A percentile compares a stretch with the other conserved stretches of the same genome.
Conservation (phyloP, 768 basidiomycete species). For the Tylopilus cervinicoccineus region DNA sequence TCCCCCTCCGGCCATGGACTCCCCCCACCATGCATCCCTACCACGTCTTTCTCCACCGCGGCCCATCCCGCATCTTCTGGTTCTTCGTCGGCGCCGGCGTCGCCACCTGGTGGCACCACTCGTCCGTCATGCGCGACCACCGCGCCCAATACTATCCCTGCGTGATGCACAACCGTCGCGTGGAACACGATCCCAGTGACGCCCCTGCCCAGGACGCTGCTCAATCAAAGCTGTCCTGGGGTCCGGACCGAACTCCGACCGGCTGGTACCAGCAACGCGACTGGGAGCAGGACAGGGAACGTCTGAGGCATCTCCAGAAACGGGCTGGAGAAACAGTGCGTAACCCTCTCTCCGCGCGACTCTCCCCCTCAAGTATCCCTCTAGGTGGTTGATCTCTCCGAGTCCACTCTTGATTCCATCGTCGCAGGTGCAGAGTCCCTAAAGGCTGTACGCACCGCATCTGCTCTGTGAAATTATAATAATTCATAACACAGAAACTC, state of each 20-base stretch:
- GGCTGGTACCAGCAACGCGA: slow-evolving; percentile 26
- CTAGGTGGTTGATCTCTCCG: slow-evolving; percentile 59
- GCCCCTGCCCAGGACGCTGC: slow-evolving; percentile 6
- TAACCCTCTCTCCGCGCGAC: background rate
- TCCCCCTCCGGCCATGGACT: background rate
- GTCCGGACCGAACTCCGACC: slow-evolving; percentile 10
- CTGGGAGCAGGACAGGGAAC: slow-evolving; percentile 48
- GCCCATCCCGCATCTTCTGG: slow-evolving; percentile 65
- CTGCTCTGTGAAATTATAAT: background rate
- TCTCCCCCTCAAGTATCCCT: background rate
- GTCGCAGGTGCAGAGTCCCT: slow-evolving; percentile 53
- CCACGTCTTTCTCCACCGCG: slow-evolving; percentile 25
- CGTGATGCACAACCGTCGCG: slow-evolving; percentile 23
- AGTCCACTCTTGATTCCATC: slow-evolving; percentile 61
- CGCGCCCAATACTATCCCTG: slow-evolving; percentile 30
- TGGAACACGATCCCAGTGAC: slow-evolving; percentile 4
- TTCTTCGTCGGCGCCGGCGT: slow-evolving; percentile 56
- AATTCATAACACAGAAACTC: slow-evolving; percentile 29
- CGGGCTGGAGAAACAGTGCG: slow-evolving; percentile 51
- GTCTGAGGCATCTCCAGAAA: slow-evolving; percentile 40
- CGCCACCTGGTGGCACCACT: slow-evolving; percentile 36
- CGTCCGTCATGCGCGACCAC: slow-evolving; percentile 42
- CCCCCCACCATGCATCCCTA: slow-evolving; percentile 20
- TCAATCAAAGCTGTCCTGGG: slow-evolving; percentile 1
- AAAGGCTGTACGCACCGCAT: slow-evolving; percentile 47